A percentile compares a stretch with the other conserved stretches of the same genome.
Conservation (phyloP, 192 early-diverging fungal species). For the Gonapodya prolifera region DNA sequence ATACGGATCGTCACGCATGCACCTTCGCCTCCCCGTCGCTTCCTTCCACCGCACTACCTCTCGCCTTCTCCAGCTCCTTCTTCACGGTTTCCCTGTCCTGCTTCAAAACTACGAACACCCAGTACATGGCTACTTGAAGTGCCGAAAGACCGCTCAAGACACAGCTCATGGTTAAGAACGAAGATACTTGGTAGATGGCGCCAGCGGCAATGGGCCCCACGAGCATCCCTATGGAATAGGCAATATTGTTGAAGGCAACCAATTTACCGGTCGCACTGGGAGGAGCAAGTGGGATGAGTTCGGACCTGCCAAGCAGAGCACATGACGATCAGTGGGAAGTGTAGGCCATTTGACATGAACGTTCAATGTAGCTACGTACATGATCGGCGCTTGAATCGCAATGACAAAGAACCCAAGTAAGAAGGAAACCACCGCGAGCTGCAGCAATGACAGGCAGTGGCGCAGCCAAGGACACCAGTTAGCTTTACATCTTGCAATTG, state of each 20-base stretch:
- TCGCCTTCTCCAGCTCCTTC: neutral
- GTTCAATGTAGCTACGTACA: neutral
- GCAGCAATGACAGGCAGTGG: too few species aligned
- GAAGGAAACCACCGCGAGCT: neutral
- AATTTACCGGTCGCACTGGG: constrained; percentile 34
- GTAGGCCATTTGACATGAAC: neutral
- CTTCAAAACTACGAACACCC: neutral
- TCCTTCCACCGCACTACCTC: too few species aligned
- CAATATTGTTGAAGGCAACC: constrained; percentile 65
- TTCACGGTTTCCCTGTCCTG: neutral
- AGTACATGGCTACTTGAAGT: neutral
- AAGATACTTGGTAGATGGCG: constrained; percentile 32
- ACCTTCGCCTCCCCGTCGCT: too few species aligned
- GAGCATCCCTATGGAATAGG: constrained; percentile 63
- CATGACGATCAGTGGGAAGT: neutral
- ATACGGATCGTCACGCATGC: too few species aligned
- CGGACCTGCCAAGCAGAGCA: neutral
- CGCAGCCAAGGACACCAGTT: neutral
- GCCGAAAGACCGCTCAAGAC: neutral
- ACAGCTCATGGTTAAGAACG: constrained; percentile 22
- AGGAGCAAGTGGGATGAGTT: neutral
- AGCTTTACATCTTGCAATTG: neutral
- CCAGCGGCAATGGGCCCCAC: constrained; percentile 55
- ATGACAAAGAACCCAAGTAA: neutral
- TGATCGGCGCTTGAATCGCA: neutral